Evolutionary conservation across 441 rosid genomes (phyloP), one percentile per base, ranked within the genome.

Genomic region (Bruguiera hainesii): DNA sequence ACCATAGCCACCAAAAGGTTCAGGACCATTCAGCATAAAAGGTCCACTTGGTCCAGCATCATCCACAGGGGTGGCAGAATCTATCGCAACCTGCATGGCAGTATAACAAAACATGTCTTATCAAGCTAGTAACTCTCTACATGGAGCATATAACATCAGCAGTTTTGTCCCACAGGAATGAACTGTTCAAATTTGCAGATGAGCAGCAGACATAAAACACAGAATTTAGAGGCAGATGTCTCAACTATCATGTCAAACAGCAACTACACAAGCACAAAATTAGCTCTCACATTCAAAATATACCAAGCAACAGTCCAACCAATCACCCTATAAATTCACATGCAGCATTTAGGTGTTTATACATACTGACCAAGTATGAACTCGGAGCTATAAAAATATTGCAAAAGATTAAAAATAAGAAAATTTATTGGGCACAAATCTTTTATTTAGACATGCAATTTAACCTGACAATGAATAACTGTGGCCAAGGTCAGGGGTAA

Each of bases 61-160:
- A 61, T 88, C 98, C 72, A 91, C 79, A 48, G 98, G 99, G 15
- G 98, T 85, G 48, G 99, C 99, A 16, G 97, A 88, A 86, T 94
- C 99, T 74, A 91, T 91, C 39, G 98, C 99, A 65, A 94, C 95
- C 97, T 93, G 81, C 56, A 62, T 10, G 68, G 61, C 63, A 72
- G 61, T 52, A 23, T 55, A 55, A 13, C 11, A 55, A 20, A 23
- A 55, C 10, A 53, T 23, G 25, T 15, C 25, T 55, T 42, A 42
- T 42, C 48, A 13, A 42, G 48, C 48, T 42, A 13, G 48, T 3
- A 13, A 42, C 48, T 11, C 48, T 42, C 48, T 42, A 42, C 48
- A 42, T 13, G 48, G 18, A 42, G 48, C 18, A 42, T 13, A 13
- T 42, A 13, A 42, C 18, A 42, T 42, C 48, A 42, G 18, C 48